A percentile compares a stretch with the other conserved stretches of the same genome.
These are phyloP conservation scores for Ceratopteris richardii DNA, from an alignment of 75 land plant genomes.

Conservation along the genomic window DNA sequence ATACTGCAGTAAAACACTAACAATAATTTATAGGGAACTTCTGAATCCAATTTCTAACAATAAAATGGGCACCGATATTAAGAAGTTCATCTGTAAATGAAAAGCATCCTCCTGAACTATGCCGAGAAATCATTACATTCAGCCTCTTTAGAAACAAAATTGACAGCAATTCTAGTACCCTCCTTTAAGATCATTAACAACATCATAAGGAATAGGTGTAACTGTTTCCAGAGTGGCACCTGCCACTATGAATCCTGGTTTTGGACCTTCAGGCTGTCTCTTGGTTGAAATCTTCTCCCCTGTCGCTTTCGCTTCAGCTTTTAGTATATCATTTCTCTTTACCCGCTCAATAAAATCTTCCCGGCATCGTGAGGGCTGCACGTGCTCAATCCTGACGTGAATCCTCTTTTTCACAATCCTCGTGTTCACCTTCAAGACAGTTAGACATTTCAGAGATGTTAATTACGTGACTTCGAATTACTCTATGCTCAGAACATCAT, in stretches of 20 bases:
- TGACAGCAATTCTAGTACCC: slow-evolving; percentile 41
- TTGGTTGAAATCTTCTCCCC: slow-evolving; percentile 40
- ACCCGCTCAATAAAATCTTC: slow-evolving; percentile 36
- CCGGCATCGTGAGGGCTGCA: slow-evolving; percentile 42
- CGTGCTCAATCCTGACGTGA: slow-evolving; percentile 56
- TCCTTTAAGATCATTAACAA: slow-evolving; percentile 56
- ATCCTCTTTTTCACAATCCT: slow-evolving; percentile 48
- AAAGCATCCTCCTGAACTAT: too few relatives aligned
- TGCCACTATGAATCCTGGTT: slow-evolving; percentile 48
- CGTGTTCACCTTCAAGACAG: slow-evolving; percentile 50
- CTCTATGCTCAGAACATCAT: too few relatives aligned
- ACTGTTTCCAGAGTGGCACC: slow-evolving; percentile 44
- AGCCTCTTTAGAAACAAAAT: too few relatives aligned
- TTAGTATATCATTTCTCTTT: slow-evolving; percentile 26
- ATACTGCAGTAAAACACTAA: too few relatives aligned
- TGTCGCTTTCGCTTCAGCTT: slow-evolving; percentile 42
- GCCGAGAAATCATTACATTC: too few relatives aligned
- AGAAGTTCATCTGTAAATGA: too few relatives aligned
- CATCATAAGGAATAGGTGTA: slow-evolving; percentile 59
- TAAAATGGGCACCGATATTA: too few relatives aligned
- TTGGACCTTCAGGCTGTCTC: slow-evolving; percentile 49
- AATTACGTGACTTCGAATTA: too few relatives aligned
- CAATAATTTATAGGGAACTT: too few relatives aligned
- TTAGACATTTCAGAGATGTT: too few relatives aligned
- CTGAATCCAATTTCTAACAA: too few relatives aligned